Evolutionary conservation across 1,139 yeast species (phyloP), one percentile per base, ranked within the genome.

Genomic region (Nadsonia commutata): DNA sequence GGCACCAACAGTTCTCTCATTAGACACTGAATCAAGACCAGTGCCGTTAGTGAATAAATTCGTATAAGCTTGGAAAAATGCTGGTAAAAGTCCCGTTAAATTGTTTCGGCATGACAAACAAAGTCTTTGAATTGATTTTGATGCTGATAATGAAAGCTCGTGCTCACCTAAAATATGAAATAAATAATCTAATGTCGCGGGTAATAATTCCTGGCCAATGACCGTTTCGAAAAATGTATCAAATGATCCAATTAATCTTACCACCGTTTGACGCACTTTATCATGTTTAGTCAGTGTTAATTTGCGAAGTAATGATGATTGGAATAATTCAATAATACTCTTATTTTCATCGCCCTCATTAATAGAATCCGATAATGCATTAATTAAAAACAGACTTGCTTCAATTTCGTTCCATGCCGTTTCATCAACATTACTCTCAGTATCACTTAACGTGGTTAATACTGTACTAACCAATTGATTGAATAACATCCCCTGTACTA

Each of bases 361-460:
- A 8, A 63, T 49, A 39, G 56, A 47, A 67, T 73, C 72, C 1
- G 62, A 54, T 4, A 70, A 52, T 11, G 76, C 72, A 52, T 68
- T 75, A 13, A 85, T 56, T 20, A 85, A 64, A 55, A 68, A 83
- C 38, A 85, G 58, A 19, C 85, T 77, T 1, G 85, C 74, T 57
- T 88, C 96, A 3, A 81, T 63, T 45, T 76, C 76, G 37, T 56
- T 58, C 57, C 73, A 57, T 39, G 62, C 50, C 6, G 54, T 37
- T 7, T 39, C 39, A 2, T 46, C 40, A 21, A 37, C 41, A 16
- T 40, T 40, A 2, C 46, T 36, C 2, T 48, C 56, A n/a, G 55
- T 49, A 7, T 57, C 41, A 6, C 57, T 44, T n/a, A n/a, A n/a
- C n/a, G n/a, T n/a, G 1, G 52, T 49, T 1, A 64, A 49, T 1